phyloP scores from a whole-genome alignment of 148 eudicot species.

The Polygonum maritimum region DNA sequence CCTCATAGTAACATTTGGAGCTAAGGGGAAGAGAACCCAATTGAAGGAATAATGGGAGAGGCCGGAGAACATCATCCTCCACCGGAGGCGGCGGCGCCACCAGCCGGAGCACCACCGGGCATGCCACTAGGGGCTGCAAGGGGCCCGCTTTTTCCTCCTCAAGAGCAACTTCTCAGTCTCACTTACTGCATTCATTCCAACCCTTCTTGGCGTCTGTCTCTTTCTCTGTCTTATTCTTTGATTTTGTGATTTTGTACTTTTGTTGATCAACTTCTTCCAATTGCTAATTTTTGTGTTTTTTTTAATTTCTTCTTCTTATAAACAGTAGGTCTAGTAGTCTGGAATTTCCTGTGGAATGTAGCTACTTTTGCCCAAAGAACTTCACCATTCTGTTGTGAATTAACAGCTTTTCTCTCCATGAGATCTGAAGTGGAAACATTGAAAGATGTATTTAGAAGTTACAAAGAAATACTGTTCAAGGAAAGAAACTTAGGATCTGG shows the following conservation, averaged over 20 bases:
- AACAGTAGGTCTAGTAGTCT: not conserved
- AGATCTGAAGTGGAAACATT: not conserved
- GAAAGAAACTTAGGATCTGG: not conserved
- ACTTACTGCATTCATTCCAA: constrained; percentile 96
- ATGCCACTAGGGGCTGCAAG: constrained; percentile 56
- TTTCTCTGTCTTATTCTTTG: not conserved
- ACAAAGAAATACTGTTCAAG: not conserved
- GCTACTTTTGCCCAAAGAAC: not conserved
- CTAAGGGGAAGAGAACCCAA: not conserved
- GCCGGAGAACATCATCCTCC: constrained; percentile 14
- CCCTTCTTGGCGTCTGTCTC: constrained; percentile 79
- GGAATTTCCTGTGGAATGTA: not conserved
- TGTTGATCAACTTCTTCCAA: not conserved
- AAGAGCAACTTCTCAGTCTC: constrained; percentile 73
- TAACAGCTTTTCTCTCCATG: not conserved
- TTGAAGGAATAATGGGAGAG: not conserved
- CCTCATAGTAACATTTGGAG: too few relatives aligned
- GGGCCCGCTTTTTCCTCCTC: constrained; percentile 62
- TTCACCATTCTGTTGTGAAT: not conserved
- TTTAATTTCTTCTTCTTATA: not conserved
- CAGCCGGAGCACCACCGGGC: constrained; percentile 13
- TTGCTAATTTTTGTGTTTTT: not conserved
- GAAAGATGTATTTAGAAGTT: not conserved
- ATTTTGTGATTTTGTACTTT: not conserved
- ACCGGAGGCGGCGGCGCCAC: constrained; percentile 26